phyloP scores from a whole-genome alignment of 768 basidiomycete species.

The Mycena leptocephala region DNA sequence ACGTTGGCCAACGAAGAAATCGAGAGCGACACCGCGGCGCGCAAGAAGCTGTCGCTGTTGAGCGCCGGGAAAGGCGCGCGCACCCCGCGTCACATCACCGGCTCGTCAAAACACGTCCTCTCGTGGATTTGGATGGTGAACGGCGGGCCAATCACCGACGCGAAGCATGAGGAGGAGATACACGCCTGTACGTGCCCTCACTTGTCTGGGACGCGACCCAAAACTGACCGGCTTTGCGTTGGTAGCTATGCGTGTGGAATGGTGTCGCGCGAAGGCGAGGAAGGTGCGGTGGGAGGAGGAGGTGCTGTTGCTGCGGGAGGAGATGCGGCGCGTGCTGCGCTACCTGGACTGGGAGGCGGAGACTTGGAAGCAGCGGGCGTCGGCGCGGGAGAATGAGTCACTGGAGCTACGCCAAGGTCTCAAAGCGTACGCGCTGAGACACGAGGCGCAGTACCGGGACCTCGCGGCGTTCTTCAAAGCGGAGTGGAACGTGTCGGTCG shows the following conservation, averaged over 20 bases:
- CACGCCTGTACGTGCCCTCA: not conserved
- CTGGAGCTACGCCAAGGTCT: not conserved
- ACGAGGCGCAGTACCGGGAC: not conserved
- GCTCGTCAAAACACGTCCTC: not conserved
- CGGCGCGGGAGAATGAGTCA: not conserved
- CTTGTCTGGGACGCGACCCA: not conserved
- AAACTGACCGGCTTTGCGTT: not conserved
- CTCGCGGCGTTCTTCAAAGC: not conserved
- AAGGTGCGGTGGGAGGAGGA: slow-evolving; percentile 27
- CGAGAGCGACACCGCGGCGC: not conserved
- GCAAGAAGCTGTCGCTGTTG: not conserved
- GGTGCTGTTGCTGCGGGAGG: slow-evolving; percentile 27
- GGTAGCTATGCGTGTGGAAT: slow-evolving; percentile 30
- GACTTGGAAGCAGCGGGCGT: not conserved
- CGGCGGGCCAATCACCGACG: not conserved
- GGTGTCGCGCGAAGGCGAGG: slow-evolving; percentile 24
- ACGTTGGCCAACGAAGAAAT: not conserved
- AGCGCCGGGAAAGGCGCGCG: not conserved
- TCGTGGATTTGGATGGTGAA: not conserved
- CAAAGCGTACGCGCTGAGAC: not conserved
- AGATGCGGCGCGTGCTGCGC: slow-evolving; percentile 21
- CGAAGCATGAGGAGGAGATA: not conserved
- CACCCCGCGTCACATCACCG: not conserved
- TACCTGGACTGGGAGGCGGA: slow-evolving; percentile 10
- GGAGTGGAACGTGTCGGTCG: not conserved